Conservation (phyloP, 768 basidiomycete species). For the Phlebiopsis flavidoalba region DNA sequence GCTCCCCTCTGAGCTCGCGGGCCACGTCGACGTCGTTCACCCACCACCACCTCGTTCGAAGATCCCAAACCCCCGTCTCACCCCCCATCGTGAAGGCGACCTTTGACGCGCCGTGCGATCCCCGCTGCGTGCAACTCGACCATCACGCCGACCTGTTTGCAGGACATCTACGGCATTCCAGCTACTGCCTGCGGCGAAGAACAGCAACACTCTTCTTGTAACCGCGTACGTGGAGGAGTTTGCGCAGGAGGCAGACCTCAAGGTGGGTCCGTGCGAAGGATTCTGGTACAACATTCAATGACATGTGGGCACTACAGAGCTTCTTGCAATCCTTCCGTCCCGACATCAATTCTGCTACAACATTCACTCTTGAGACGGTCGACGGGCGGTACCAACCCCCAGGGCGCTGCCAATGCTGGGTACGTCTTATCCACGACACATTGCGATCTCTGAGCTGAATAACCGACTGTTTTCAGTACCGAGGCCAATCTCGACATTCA, state of each 20-base stretch:
- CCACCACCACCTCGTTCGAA: slow-evolving; percentile 11
- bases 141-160: slow-evolving; percentile 22
- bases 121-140: background rate
- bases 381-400: slow-evolving; percentile 34
- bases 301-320: slow-evolving; percentile 26
- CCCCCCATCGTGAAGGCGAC: slow-evolving; percentile 11
- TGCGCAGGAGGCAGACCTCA: slow-evolving; percentile 15
- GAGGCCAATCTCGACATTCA: slow-evolving; percentile 3
- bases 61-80: background rate
- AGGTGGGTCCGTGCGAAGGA: background rate
- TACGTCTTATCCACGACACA: background rate
- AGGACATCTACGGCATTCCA: slow-evolving; percentile 20
- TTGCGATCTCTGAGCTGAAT: background rate
- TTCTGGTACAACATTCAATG: slow-evolving; percentile 13
- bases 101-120: background rate
- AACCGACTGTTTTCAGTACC: background rate
- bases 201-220: slow-evolving; percentile 15
- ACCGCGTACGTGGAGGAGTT: slow-evolving; percentile 16
- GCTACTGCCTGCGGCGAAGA: slow-evolving; percentile 13
- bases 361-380: slow-evolving; percentile 19
- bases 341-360: slow-evolving; percentile 31
- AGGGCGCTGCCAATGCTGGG: slow-evolving; percentile 30
- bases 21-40: slow-evolving; percentile 28
- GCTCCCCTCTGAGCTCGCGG: slow-evolving; percentile 25
- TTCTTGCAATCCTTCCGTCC: slow-evolving; percentile 46